Evolutionary conservation across 495 filamentous ascomycete species (phyloP), one percentile per base, ranked within the genome.

Genomic region (Antarctomyces pellizariae): DNA sequence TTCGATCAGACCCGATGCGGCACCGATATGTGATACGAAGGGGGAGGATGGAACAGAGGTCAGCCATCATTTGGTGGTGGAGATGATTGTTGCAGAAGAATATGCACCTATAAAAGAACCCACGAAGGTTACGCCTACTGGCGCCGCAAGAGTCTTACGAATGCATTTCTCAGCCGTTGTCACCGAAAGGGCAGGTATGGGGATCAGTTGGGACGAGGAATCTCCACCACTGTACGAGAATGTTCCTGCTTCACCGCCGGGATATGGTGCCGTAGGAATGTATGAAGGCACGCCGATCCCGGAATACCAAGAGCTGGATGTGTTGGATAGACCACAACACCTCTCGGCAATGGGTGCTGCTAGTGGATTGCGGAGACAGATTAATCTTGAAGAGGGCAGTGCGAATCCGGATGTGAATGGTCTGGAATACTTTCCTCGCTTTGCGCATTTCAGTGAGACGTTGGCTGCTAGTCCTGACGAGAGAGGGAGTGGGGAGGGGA

Each of bases 171-270:
- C 62, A 34, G 51, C 79, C 18, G 52, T 64, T 18, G 55, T 93
- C 27, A 93, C 84, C 1, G 75, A 90, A 45, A 62, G 82, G 18
- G 62, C 62, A 10, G 86, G 89, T 2, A 56, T 95, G 28, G 86
- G 86, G 2, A 84, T 99, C 41, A 76, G 71, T 42, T 99, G 86
- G 86, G 86, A 99, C 32, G 80, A 92, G 48, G 86, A 99, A 50
- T 67, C 73, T 46, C 86, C 86, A 18, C 86, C 86, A 0, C 66
- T 84, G 40, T 99, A 99, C 43, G 75, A 86, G 51, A 77, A 95
- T 43, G 80, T 99, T 15, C 83, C 84, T 0, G 69, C 67, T 5
- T 77, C 73, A 24, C 86, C 86, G 17, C 86, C 86, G 0, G 62
- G 61, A 2, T 95, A 97, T 35, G 41, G 40, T 1, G 34, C 28